These are phyloP conservation scores for Trypanosoma congolense DNA, from an alignment of 208 protist genomes.

Conservation along the genomic window DNA sequence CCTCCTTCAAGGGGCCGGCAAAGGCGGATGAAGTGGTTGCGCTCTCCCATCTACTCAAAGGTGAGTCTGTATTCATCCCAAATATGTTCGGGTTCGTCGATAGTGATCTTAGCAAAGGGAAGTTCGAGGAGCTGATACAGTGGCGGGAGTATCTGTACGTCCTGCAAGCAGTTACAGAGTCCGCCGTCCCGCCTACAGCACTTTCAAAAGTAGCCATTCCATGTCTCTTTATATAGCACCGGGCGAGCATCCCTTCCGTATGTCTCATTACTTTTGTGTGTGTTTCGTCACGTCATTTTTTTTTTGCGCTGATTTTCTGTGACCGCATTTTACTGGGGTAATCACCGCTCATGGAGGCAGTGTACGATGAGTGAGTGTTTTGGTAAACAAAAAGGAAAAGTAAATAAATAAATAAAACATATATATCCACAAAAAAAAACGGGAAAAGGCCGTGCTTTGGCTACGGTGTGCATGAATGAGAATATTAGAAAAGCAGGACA, in stretches of 20 bases:
- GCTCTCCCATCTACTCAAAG: slow-evolving; percentile 41
- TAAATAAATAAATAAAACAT: no score
- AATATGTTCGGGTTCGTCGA: slow-evolving; percentile 78
- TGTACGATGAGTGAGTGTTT: no score
- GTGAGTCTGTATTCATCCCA: slow-evolving; percentile 56
- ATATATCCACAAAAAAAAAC: no score
- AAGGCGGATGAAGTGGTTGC: slow-evolving; percentile 68
- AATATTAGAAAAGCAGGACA: slow-evolving; percentile 8
- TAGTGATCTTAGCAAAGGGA: slow-evolving; percentile 69
- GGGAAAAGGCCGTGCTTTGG: not conserved
- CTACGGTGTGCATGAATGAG: slow-evolving; percentile 6
- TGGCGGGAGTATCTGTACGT: slow-evolving; percentile 70
- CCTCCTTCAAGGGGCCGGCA: slow-evolving; percentile 33
- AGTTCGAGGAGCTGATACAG: slow-evolving; percentile 58
- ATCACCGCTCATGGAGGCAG: no score
- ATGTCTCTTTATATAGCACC: slow-evolving; percentile 32
- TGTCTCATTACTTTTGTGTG: no score
- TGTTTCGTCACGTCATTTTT: not conserved
- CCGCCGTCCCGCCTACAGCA: slow-evolving; percentile 32
- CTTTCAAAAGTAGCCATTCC: slow-evolving; percentile 57
- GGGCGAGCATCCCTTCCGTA: not conserved
- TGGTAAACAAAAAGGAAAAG: no score
- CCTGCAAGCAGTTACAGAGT: slow-evolving; percentile 17
- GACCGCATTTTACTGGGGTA: no score
- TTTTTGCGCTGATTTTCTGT: no score